Evolutionary conservation across 257 asterid genomes (phyloP).

Genomic region (Solanum tarapatanum): DNA sequence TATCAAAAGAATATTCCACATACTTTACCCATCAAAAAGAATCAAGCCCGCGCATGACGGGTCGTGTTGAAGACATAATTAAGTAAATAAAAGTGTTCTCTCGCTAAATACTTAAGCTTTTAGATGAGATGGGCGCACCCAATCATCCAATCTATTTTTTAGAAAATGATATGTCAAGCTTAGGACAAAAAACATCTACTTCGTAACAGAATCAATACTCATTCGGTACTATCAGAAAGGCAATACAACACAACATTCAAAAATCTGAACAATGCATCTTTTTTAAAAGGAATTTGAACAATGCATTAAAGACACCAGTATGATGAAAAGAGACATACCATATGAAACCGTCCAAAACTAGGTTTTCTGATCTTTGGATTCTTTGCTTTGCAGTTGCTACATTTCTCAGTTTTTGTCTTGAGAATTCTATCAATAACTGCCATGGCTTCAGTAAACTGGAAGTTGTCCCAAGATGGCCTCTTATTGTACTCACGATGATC

Average conservation of each 20-base stretch:
- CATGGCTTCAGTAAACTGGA: slow-evolving; percentile 68
- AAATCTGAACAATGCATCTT: background rate
- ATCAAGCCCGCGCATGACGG: background rate
- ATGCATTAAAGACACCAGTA: background rate
- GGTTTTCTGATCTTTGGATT: slow-evolving; percentile 64
- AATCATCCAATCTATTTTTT: background rate
- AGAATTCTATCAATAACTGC: slow-evolving; percentile 50
- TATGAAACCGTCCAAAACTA: slow-evolving; percentile 79
- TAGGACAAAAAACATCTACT: background rate
- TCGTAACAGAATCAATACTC: background rate
- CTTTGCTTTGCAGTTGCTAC: slow-evolving; percentile 31
- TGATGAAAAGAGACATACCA: slow-evolving; percentile 36
- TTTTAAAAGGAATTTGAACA: background rate
- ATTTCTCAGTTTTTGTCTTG: slow-evolving; percentile 27
- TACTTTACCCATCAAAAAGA: background rate
- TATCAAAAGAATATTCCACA: background rate
- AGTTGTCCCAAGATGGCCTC: slow-evolving; percentile 47
- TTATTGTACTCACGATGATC: slow-evolving; percentile 14
- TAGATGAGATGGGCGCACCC: background rate
- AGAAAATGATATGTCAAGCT: background rate
- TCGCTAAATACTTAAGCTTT: background rate
- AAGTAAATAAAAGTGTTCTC: background rate
- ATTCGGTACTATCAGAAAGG: background rate
- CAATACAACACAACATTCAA: background rate
- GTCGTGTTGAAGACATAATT: background rate